Percentiles rank a stretch among this genome's conserved stretches.
These are phyloP conservation scores for Podaxis sp. DNA, from an alignment of 768 basidiomycete genomes.

Conservation along the genomic window DNA sequence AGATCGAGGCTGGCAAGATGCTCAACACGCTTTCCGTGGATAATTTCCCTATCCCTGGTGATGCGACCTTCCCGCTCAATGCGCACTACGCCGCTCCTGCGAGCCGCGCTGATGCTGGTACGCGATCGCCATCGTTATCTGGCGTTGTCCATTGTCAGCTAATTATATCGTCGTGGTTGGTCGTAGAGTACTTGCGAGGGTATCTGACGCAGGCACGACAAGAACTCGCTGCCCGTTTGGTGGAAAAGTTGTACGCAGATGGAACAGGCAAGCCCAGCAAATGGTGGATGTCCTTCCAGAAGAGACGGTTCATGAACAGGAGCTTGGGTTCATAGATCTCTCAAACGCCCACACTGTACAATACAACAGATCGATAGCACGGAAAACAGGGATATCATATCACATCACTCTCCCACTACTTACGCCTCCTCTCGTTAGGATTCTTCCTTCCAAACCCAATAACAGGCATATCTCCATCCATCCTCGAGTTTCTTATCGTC, in stretches of 20 bases:
- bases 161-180: neutral
- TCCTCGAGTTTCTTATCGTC: constrained; percentile 43
- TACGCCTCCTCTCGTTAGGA: constrained; percentile 77
- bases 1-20: constrained; percentile 83
- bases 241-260: constrained; percentile 89
- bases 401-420: constrained; percentile 31
- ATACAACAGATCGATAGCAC: constrained; percentile 7
- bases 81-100: constrained; percentile 83
- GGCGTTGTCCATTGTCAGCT: constrained; percentile 12
- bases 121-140: constrained; percentile 11
- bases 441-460: constrained; percentile 89
- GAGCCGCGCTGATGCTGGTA: constrained; percentile 80
- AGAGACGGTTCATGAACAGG: constrained; percentile 94
- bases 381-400: neutral
- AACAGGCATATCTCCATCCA: constrained; percentile 71
- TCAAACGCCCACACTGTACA: constrained; percentile 2
- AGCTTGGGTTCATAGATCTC: constrained; percentile 61
- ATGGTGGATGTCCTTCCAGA: constrained; percentile 99
- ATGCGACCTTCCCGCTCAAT: constrained; percentile 92
- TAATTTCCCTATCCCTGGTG: constrained; percentile 91
- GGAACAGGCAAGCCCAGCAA: constrained; percentile 95
- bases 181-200: constrained; percentile 78
- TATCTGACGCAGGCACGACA: constrained; percentile 93
- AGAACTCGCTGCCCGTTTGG: constrained; percentile 83
- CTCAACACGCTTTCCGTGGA: constrained; percentile 94